Conservation (phyloP, 2,329 filamentous ascomycete genomes). For the Ceratocystis colombiana region DNA sequence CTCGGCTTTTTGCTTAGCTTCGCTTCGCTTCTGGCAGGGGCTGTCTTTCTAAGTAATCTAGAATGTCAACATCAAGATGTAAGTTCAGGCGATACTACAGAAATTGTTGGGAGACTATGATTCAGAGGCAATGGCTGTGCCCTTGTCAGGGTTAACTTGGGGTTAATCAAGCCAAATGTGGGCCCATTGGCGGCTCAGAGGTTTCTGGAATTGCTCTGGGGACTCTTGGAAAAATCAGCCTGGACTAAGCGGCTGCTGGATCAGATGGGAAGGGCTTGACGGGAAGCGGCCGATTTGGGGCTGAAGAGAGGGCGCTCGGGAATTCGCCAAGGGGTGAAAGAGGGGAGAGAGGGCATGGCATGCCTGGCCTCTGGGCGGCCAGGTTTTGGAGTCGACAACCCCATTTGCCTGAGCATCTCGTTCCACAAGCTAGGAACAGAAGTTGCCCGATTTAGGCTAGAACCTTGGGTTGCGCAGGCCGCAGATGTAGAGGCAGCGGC, state of each 20-base stretch:
- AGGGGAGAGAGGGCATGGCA: too few relatives aligned
- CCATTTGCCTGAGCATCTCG: too few relatives aligned
- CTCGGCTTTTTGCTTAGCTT: neutral
- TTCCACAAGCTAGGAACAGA: neutral
- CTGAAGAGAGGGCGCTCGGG: neutral
- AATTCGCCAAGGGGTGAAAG: neutral
- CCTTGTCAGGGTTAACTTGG: neutral
- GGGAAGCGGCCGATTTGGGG: conserved; percentile 1
- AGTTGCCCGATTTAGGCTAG: neutral
- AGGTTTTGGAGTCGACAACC: too few relatives aligned
- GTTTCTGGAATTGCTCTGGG: neutral
- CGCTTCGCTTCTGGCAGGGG: neutral
- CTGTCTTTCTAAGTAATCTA: neutral
- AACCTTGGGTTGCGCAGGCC: conserved; percentile 1
- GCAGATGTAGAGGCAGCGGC: neutral
- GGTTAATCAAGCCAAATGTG: neutral
- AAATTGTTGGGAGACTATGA: neutral
- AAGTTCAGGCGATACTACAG: neutral
- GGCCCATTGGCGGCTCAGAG: neutral
- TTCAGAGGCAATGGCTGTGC: neutral
- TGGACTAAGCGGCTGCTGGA: neutral
- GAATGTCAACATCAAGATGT: neutral
- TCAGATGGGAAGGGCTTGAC: conserved; percentile 3
- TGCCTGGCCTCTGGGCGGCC: too few relatives aligned
- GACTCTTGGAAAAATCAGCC: too few relatives aligned